Evolutionary conservation across 306 rosid species (phyloP).

Genomic region (Clitoria ternatea): DNA sequence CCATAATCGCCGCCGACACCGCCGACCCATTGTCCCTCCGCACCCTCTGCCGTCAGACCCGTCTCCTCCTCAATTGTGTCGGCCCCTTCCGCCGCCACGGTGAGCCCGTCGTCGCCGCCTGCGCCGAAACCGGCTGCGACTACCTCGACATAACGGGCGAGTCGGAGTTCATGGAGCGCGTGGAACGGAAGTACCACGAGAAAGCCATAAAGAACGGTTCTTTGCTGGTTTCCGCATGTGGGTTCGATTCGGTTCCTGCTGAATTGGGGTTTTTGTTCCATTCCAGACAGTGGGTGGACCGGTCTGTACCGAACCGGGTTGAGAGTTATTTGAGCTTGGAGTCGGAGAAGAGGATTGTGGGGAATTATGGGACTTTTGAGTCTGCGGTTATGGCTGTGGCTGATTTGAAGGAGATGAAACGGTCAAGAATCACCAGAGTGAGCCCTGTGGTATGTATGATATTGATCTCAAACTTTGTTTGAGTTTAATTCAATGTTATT

Average conservation of each 20-base stretch:
- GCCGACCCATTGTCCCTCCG: conserved; percentile 56
- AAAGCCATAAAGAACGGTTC: conserved; percentile 42
- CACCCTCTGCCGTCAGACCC: conserved; percentile 55
- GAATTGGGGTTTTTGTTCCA: conserved; percentile 78
- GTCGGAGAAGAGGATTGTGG: conserved; percentile 60
- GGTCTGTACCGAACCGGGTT: conserved; percentile 46
- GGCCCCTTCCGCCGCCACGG: conserved; percentile 92
- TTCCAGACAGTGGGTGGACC: conserved; percentile 61
- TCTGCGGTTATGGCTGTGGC: conserved; percentile 76
- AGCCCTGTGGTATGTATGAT: not conserved
- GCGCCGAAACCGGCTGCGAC: conserved; percentile 64
- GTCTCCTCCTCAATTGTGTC: conserved; percentile 80
- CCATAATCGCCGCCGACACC: conserved; percentile 60
- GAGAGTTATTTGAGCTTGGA: conserved; percentile 72
- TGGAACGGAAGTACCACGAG: conserved; percentile 49
- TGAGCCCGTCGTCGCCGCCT: conserved; percentile 69
- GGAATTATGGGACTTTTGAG: conserved; percentile 70
- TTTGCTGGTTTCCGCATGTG: conserved; percentile 80
- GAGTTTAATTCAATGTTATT: too few relatives aligned
- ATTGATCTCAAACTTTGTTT: too few relatives aligned
- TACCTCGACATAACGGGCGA: conserved; percentile 88
- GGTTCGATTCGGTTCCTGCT: conserved; percentile 91
- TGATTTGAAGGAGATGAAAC: conserved; percentile 41
- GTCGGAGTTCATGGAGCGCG: conserved; percentile 83
- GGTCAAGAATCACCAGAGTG: not conserved